A percentile compares a stretch with the other conserved stretches of the same genome.
phyloP scores from a whole-genome alignment of 495 filamentous ascomycete genomes.

The Lasiosphaeris hirsuta region DNA sequence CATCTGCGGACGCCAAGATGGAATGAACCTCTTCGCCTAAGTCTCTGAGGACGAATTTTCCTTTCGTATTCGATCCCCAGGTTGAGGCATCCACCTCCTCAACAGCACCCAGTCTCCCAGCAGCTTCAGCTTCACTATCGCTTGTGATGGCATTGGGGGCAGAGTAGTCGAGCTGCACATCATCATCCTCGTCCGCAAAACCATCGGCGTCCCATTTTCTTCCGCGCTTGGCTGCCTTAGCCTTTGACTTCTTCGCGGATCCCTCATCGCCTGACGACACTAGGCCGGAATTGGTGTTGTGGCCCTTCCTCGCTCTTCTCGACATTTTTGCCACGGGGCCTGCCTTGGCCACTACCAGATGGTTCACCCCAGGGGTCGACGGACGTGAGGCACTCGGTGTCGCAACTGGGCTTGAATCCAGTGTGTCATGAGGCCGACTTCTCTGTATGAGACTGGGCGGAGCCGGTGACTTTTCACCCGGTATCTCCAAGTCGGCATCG shows the following conservation, averaged over 20 bases:
- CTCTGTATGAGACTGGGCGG: slow-evolving; percentile 37
- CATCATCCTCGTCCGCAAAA: slow-evolving; percentile 80
- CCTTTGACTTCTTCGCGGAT: slow-evolving; percentile 53
- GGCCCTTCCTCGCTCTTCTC: slow-evolving; percentile 76
- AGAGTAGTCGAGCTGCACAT: slow-evolving; percentile 83
- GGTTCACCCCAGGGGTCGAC: slow-evolving; percentile 63
- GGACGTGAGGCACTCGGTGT: slow-evolving; percentile 80
- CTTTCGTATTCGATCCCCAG: slow-evolving; percentile 84
- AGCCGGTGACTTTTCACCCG: slow-evolving; percentile 44
- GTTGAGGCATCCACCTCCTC: slow-evolving; percentile 73
- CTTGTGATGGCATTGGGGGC: slow-evolving; percentile 43
- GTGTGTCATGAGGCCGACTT: slow-evolving; percentile 23
- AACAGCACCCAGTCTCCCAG: slow-evolving; percentile 46
- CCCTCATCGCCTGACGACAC: slow-evolving; percentile 83
- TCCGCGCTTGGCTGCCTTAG: slow-evolving; percentile 71
- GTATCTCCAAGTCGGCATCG: slow-evolving; percentile 30
- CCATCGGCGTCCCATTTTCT: slow-evolving; percentile 91
- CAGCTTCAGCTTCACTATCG: slow-evolving; percentile 51
- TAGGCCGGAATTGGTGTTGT: slow-evolving; percentile 57
- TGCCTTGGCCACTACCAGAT: slow-evolving; percentile 65
- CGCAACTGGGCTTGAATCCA: slow-evolving; percentile 60
- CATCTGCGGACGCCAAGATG: slow-evolving; percentile 70
- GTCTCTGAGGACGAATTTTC: slow-evolving; percentile 91
- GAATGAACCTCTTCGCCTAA: slow-evolving; percentile 90
- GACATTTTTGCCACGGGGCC: slow-evolving; percentile 73